Evolutionary conservation across 352 stramenopile species (phyloP).

Genomic region (Elongisporangium senticosum): DNA sequence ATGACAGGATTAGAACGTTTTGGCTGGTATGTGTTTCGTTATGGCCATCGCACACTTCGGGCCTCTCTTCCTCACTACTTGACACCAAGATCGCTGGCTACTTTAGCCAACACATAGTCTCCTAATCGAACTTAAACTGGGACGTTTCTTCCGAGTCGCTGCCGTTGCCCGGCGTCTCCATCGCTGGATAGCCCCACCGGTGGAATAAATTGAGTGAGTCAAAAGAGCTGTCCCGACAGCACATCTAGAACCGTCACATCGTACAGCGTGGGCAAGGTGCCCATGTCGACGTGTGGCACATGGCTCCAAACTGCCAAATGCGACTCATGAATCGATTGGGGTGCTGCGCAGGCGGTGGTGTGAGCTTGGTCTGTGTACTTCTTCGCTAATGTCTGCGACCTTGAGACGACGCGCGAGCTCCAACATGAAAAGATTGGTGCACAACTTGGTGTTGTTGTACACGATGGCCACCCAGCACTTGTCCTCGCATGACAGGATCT

Average conservation of each 20-base stretch:
- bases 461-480: slow-evolving; percentile 15
- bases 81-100: not conserved
- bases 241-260: slow-evolving; percentile 5
- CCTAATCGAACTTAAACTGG: not conserved
- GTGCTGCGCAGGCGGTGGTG: not conserved
- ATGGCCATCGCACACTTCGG: not conserved
- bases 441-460: slow-evolving; percentile 33
- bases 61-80: too few species aligned
- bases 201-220: too few species aligned
- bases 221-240: not conserved
- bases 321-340: not conserved
- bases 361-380: not conserved
- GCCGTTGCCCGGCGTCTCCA: slow-evolving; percentile 20
- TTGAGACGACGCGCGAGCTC: slow-evolving; percentile 27
- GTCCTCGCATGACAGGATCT: slow-evolving; percentile 11
- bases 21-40: too few species aligned
- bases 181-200: slow-evolving; percentile 17
- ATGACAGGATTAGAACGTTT: not conserved
- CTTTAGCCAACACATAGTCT: not conserved
- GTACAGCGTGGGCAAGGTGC: slow-evolving; percentile 19
- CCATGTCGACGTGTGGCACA: slow-evolving; percentile 7
- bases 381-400: too few species aligned
- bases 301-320: not conserved
- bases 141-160: slow-evolving; percentile 19
- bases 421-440: slow-evolving; percentile 30